Conservation (phyloP, 2,329 filamentous ascomycete genomes). For the Ophiostoma montium region DNA sequence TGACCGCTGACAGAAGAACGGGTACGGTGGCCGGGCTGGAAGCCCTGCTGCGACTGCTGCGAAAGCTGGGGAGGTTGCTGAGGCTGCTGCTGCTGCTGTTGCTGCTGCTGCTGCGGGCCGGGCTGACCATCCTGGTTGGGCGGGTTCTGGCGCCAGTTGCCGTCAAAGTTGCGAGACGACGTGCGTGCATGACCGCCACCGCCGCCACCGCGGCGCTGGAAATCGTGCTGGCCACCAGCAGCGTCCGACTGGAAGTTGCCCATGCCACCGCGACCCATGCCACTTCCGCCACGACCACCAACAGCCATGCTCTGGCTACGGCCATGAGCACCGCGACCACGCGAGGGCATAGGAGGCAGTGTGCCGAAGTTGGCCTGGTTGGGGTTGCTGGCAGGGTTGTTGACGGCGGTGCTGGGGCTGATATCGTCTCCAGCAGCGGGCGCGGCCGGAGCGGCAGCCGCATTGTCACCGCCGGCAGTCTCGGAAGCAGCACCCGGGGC, state of each 20-base stretch:
- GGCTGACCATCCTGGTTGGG: constrained; percentile 52
- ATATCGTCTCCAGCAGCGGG: background rate
- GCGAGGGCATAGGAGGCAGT: constrained; percentile 22
- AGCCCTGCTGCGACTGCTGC: constrained; percentile 37
- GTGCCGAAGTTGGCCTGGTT: background rate
- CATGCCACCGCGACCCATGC: constrained; percentile 49
- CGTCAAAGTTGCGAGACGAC: constrained; percentile 86
- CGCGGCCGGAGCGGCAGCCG: constrained; percentile 33
- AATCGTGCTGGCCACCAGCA: constrained; percentile 36
- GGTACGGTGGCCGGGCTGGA: constrained; percentile 83
- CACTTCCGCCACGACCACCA: constrained; percentile 52
- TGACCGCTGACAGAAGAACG: constrained; percentile 73
- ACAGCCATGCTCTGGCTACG: constrained; percentile 88
- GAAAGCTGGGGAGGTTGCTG: constrained; percentile 33
- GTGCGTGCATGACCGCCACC: constrained; percentile 70
- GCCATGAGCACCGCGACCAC: constrained; percentile 47
- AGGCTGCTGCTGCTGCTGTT: constrained; percentile 30
- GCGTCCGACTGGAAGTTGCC: constrained; percentile 38
- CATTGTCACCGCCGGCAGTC: constrained; percentile 31
- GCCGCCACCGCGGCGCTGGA: constrained; percentile 50
- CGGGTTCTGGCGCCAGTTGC: constrained; percentile 62
- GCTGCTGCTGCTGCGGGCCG: constrained; percentile 38
- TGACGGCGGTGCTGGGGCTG: constrained; percentile 15
- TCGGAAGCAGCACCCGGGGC: constrained; percentile 52
- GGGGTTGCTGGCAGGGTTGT: constrained; percentile 10